phyloP scores from a whole-genome alignment of 2,329 filamentous ascomycete genomes.

The Fusarium irregulare region DNA sequence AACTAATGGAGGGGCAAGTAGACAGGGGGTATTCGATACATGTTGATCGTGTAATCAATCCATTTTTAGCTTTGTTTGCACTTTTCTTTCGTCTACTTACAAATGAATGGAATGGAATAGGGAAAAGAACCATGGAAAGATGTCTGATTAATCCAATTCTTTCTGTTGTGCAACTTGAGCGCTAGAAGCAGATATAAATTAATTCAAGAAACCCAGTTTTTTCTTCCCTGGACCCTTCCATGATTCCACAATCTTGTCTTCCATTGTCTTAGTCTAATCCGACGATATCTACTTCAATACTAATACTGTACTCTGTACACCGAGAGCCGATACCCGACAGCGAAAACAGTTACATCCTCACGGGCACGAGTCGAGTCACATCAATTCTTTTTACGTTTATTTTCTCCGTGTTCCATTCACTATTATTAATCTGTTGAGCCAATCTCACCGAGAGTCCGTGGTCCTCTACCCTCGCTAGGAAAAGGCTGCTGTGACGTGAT shows the following conservation, averaged over 20 bases:
- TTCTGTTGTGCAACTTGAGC: constrained; percentile 13
- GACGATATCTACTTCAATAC: constrained; percentile 8
- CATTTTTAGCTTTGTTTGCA: neutral
- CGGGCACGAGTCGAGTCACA: constrained; percentile 27
- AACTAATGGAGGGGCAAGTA: constrained; percentile 14
- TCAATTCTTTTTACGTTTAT: constrained; percentile 38
- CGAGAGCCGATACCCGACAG: constrained; percentile 40
- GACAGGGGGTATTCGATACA: constrained; percentile 1
- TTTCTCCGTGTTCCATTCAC: neutral
- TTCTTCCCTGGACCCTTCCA: constrained; percentile 25
- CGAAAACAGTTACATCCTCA: constrained; percentile 15
- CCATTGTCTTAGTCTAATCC: constrained; percentile 16
- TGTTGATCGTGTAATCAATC: constrained; percentile 6
- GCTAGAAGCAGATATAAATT: constrained; percentile 25
- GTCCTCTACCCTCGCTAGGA: constrained; percentile 28
- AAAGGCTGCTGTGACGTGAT: constrained; percentile 40
- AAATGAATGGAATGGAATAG: constrained; percentile 26
- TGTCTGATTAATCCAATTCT: constrained; percentile 6
- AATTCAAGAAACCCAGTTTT: constrained; percentile 22
- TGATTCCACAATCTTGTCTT: constrained; percentile 28
- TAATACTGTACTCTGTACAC: constrained; percentile 33
- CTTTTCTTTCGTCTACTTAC: constrained; percentile 12
- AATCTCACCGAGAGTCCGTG: constrained; percentile 2
- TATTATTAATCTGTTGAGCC: constrained; percentile 4
- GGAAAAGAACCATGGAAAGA: neutral